Evolutionary conservation across 208 protist genomes (phyloP).

Genomic region (Acanthamoeba triangularis): DNA sequence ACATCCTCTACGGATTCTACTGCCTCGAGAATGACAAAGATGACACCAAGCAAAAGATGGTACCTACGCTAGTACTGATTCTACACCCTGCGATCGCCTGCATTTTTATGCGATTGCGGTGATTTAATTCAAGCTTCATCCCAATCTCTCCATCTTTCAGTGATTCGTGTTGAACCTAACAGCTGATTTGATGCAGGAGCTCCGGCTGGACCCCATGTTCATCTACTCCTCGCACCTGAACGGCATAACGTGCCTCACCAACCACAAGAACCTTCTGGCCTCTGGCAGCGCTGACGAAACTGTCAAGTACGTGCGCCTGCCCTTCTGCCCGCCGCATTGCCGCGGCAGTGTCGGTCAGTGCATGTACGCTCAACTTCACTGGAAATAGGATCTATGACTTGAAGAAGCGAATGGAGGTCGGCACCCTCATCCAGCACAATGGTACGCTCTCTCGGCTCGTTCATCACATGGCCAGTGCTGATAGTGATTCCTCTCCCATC

Average conservation of each 20-base stretch:
- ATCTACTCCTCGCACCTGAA: conserved; percentile 67
- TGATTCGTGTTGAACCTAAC: background rate
- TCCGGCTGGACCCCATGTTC: conserved; percentile 21
- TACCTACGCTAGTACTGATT: background rate
- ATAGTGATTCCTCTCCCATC: background rate
- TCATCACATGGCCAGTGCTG: no score
- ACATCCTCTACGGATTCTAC: conserved; percentile 57
- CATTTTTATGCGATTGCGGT: background rate
- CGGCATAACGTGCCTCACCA: background rate
- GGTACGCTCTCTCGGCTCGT: background rate
- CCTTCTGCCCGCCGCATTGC: no score
- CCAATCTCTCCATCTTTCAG: background rate
- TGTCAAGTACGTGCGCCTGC: conserved; percentile 18
- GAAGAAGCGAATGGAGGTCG: conserved; percentile 32
- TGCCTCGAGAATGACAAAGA: conserved; percentile 19
- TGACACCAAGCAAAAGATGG: conserved; percentile 23
- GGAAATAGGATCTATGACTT: conserved; percentile 42
- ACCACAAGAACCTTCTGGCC: conserved; percentile 47
- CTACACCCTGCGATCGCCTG: no score
- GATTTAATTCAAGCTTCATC: no score
- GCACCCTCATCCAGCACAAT: conserved; percentile 43
- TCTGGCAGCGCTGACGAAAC: conserved; percentile 59
- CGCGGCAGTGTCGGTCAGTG: no score
- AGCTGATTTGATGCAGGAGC: background rate
- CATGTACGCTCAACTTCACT: no score